Evolutionary conservation across 768 basidiomycete species (phyloP), one percentile per base, ranked within the genome.

Genomic region (Astraeus odoratus): DNA sequence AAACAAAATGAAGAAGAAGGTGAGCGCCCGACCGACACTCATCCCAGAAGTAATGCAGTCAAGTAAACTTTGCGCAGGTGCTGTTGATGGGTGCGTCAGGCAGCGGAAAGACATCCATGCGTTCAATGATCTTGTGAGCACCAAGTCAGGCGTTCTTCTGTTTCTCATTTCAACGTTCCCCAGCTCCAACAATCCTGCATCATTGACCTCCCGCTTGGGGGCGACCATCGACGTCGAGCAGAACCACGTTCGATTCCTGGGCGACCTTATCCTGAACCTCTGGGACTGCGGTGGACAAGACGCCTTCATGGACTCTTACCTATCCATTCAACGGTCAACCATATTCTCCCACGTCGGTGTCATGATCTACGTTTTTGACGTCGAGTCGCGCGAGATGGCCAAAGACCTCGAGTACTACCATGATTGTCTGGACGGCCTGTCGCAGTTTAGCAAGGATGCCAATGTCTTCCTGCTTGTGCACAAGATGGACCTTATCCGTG

Each of bases 271-370:
- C 50, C 80, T 99, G 64, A 95, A 95, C 60, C 75, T 97, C 5
- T 97, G 95, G 95, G 96, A 99, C 67, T 97, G 96, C 55, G 96
- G 95, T 34, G 96, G 96, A 7, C 96, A 99, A 66, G 92, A 96
- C 61, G 80, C 92, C 12, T 98, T 96, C 73, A 93, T 98, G 83
- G 94, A 97, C 65, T 86, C 87, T 23, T 98, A 97, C 67, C 84
- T 99, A 47, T 83, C 85, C 27, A 79, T 85, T 0, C 92, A 97
- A 61, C 84, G 90, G 49, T 75, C 83, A n/a, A 93, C 86, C 26
- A 95, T 97, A 53, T 99, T 99, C 70, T 82, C 87, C 56, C 89
- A 97, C 58, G 96, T 97, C 46, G 92, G 90, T 22, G 90, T 98
- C 47, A 79, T 98, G 67, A 98, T 99, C 57, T 99, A 99, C 67